Conservation (phyloP, 257 asterid genomes). For the Euphrasia confusa region DNA sequence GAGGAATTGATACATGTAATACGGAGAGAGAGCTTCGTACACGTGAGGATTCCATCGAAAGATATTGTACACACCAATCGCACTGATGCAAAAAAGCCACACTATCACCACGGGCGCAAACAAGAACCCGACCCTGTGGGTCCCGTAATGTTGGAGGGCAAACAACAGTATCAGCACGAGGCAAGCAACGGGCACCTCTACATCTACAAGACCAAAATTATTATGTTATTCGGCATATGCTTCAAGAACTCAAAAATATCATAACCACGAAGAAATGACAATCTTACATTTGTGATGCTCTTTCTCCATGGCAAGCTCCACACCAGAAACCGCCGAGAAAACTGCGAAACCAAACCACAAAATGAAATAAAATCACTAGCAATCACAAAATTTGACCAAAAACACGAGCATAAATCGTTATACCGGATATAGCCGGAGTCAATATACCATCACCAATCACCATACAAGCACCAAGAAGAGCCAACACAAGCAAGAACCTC, state of each 20-base stretch:
- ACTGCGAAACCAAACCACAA: slow-evolving; percentile 40
- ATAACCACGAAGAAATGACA: slow-evolving; percentile 3
- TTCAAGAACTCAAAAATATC: background rate
- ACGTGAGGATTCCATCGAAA: slow-evolving; percentile 77
- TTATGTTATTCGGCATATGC: too few species aligned
- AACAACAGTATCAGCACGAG: slow-evolving; percentile 65
- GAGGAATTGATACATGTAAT: slow-evolving; percentile 88
- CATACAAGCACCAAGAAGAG: slow-evolving; percentile 91
- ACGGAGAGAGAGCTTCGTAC: slow-evolving; percentile 84
- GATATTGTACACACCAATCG: slow-evolving; percentile 84
- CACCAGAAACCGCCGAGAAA: slow-evolving; percentile 91
- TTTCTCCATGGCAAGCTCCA: slow-evolving; percentile 74
- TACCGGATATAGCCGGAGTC: slow-evolving; percentile 94
- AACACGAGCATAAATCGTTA: background rate
- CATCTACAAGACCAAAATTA: slow-evolving; percentile 43
- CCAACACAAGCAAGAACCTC: slow-evolving; percentile 48
- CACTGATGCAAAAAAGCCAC: slow-evolving; percentile 92
- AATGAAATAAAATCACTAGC: background rate
- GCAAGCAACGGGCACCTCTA: slow-evolving; percentile 84
- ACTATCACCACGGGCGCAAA: slow-evolving; percentile 85
- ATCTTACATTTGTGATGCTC: slow-evolving; percentile 83
- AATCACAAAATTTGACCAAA: background rate
- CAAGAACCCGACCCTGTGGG: slow-evolving; percentile 77
- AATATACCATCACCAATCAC: slow-evolving; percentile 96
- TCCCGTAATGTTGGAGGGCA: slow-evolving; percentile 81